Percentiles rank a stretch among this genome's conserved stretches.
These are phyloP conservation scores for Diplodia seriata DNA, from an alignment of 2,329 filamentous ascomycete species.

Conservation along the genomic window DNA sequence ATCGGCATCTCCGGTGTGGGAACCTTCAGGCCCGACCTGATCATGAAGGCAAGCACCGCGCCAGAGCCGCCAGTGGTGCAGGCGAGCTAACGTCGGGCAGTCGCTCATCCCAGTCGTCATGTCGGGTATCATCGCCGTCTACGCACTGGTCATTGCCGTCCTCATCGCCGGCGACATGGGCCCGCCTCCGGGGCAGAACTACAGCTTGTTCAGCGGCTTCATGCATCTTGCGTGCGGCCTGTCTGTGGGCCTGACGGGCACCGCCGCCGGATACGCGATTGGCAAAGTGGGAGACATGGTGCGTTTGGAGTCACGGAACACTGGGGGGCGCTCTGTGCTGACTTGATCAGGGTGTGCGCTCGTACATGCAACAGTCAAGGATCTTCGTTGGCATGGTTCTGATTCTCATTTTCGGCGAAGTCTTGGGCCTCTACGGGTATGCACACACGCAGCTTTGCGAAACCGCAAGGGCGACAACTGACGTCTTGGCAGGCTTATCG, in stretches of 20 bases:
- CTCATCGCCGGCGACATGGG: slow-evolving; percentile 90
- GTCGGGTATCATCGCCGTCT: slow-evolving; percentile 99
- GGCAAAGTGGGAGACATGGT: slow-evolving; percentile 92
- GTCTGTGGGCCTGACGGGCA: slow-evolving; percentile 65
- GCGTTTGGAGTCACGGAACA: slow-evolving; percentile 41
- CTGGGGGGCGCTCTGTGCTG: background rate
- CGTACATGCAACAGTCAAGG: slow-evolving; percentile 94
- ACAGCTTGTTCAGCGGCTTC: slow-evolving; percentile 89
- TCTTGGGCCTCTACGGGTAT: slow-evolving; percentile 94
- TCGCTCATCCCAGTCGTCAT: slow-evolving; percentile 91
- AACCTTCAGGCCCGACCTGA: slow-evolving; percentile 83
- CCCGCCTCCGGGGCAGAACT: slow-evolving; percentile 70
- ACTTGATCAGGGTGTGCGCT: slow-evolving; percentile 71
- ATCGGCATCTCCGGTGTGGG: slow-evolving; percentile 87
- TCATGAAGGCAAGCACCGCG: slow-evolving; percentile 75
- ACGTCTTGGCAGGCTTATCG: slow-evolving; percentile 72
- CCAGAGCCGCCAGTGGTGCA: background rate
- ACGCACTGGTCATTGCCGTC: slow-evolving; percentile 95
- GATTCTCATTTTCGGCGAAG: slow-evolving; percentile 98
- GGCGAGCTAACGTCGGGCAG: slow-evolving; percentile 51
- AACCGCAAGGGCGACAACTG: slow-evolving; percentile 10
- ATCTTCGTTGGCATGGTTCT: slow-evolving; percentile 99
- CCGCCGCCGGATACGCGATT: slow-evolving; percentile 68
- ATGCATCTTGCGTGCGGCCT: slow-evolving; percentile 92
- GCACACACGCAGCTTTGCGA: slow-evolving; percentile 40